Base-by-base conservation (phyloP, 2,329 filamentous ascomycete genomes). In the Allantophomopsis cytisporea region DNA sequence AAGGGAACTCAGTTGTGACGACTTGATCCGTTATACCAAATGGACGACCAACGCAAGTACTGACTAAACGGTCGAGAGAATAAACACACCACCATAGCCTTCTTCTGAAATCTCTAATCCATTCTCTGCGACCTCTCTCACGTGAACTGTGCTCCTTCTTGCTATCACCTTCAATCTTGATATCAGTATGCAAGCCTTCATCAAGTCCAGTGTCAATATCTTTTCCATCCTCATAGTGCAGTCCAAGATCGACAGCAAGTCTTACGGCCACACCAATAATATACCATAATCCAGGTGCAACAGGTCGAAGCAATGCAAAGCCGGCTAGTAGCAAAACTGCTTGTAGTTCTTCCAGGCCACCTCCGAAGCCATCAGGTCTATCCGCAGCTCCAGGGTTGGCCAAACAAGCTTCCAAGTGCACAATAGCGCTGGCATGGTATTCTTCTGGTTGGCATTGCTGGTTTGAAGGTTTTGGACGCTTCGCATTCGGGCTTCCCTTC, bases 31-130 rank as follows among this genome's bases (percentile, higher is more conserved):
- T 88, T 46, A 96, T 86, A 21, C 89, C 88, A 53, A 95, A 93
- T 6, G 89, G 91, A 40, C 89, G 71, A 31, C 89, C 89, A 18
- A 96, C 89, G 50, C 88, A 95, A 16, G 86, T 88, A 53, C 86
- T 91, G 38, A 96, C 89, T 5, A 96, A 76, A n/a, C 89, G 76
- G 59, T 96, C 89, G 40, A 96, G 76, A 5, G 85, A 89, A 60
- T 96, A 96, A 2, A 88, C 88, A 61, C 87, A 94, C 89, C 91
- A 96, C 87, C 88, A 96, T 12, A 96, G 66, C 23, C 89, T 74
- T 41, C 89, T 73, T 38, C 87, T 77, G 45, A 94, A 71, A 57
- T 96, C 91, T 39, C 89, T 77, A 31, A 86, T 71, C 71, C 86
- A 95, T 58, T 94, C 76, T 41, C 84, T 73, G 37, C 83, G 73